Evolutionary conservation across 176 grass and related monocot genomes (phyloP).

Genomic region (Pontederia paniculata): DNA sequence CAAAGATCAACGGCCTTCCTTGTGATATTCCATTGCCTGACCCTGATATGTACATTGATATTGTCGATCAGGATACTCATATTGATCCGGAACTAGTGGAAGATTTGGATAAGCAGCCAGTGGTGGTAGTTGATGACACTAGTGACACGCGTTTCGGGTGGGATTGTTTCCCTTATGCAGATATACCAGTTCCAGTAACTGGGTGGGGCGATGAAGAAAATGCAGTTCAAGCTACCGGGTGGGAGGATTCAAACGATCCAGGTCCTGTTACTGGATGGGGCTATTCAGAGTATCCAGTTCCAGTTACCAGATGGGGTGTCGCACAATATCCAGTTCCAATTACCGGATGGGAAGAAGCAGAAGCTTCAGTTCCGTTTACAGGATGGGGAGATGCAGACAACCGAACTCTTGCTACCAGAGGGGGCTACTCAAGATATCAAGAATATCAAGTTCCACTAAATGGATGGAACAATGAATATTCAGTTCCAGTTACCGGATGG

Average conservation of each 20-base stretch:
- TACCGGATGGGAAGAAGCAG: too few relatives aligned
- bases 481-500: too few relatives aligned
- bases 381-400: background rate
- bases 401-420: too few relatives aligned
- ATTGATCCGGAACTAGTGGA: conserved; percentile 49
- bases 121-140: conserved; percentile 16
- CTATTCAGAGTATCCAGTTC: too few relatives aligned
- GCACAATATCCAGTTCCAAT: too few relatives aligned
- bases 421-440: too few relatives aligned
- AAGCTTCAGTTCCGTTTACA: background rate
- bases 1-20: conserved; percentile 33
- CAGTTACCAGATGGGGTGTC: too few relatives aligned
- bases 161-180: conserved; percentile 49
- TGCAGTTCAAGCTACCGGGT: background rate
- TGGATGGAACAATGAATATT: too few relatives aligned
- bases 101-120: conserved; percentile 43
- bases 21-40: conserved; percentile 50
- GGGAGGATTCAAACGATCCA: background rate
- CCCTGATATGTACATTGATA: conserved; percentile 53
- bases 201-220: conserved; percentile 46
- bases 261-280: background rate
- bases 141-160: conserved; percentile 29
- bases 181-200: conserved; percentile 54
- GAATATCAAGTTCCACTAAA: too few relatives aligned
- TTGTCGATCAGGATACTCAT: conserved; percentile 35